Percentiles rank a stretch among this genome's conserved stretches.
These are phyloP conservation scores for Eucalyptus pauciflora DNA, from an alignment of 345 rosid genomes.

Conservation along the genomic window DNA sequence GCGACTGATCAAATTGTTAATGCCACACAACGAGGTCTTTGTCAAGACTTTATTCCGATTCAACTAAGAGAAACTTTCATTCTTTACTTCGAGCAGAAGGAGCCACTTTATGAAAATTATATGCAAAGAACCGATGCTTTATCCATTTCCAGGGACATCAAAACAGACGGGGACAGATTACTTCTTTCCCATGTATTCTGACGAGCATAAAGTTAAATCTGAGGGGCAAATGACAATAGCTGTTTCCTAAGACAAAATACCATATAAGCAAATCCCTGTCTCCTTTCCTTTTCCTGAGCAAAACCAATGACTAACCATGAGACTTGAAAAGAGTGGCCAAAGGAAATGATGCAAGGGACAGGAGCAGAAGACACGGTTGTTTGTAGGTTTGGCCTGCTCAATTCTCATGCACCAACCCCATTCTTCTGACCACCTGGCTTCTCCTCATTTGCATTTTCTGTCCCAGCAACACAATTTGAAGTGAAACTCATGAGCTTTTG, in stretches of 20 bases:
- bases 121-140: not conserved
- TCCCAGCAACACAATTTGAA: not conserved
- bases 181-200: not conserved
- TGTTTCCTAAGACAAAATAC: not conserved
- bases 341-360: not conserved
- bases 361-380: no score
- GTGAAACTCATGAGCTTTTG: not conserved
- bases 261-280: not conserved
- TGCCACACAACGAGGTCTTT: not conserved
- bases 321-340: not conserved
- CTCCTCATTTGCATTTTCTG: no score
- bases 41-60: not conserved
- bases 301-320: not conserved
- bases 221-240: not conserved
- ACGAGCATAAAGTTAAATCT: not conserved
- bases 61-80: not conserved
- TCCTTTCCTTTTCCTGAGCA: not conserved
- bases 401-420: no score
- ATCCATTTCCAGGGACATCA: not conserved
- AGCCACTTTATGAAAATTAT: not conserved
- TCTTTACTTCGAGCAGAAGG: not conserved
- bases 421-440: no score
- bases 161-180: not conserved
- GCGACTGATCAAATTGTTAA: not conserved
- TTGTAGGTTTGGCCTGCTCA: no score